Conservation (phyloP, 2,329 filamentous ascomycete genomes). For the Reticulascus tulasneorum region DNA sequence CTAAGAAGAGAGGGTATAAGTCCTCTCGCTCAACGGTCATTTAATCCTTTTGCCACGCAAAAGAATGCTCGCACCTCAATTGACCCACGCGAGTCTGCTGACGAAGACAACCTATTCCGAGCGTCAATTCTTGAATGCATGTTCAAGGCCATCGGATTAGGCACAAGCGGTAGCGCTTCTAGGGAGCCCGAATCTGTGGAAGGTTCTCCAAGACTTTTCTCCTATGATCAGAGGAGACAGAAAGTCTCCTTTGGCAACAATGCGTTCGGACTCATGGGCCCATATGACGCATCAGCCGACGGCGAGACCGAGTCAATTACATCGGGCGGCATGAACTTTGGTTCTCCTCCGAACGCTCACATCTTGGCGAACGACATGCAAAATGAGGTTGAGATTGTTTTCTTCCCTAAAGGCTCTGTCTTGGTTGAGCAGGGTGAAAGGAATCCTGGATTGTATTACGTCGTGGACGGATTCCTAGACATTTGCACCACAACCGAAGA, state of each 20-base stretch:
- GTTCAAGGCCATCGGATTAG: constrained; percentile 87
- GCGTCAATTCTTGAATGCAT: constrained; percentile 92
- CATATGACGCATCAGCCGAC: constrained; percentile 72
- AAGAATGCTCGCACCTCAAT: constrained; percentile 45
- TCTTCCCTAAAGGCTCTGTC: constrained; percentile 90
- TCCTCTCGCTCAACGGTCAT: constrained; percentile 46
- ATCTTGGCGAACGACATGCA: constrained; percentile 73
- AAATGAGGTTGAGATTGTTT: constrained; percentile 94
- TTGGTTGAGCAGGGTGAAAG: constrained; percentile 94
- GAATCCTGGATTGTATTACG: constrained; percentile 96
- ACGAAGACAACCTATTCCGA: constrained; percentile 86
- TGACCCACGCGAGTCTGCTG: constrained; percentile 74
- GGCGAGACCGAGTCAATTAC: constrained; percentile 84
- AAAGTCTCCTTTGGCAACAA: constrained; percentile 73
- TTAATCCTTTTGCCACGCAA: constrained; percentile 55
- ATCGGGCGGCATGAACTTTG: constrained; percentile 61
- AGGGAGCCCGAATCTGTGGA: constrained; percentile 73
- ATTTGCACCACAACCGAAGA: constrained; percentile 78
- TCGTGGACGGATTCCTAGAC: constrained; percentile 94
- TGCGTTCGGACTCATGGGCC: constrained; percentile 87
- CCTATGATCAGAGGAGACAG: constrained; percentile 75
- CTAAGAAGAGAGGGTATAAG: constrained; percentile 33
- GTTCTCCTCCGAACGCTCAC: constrained; percentile 60
- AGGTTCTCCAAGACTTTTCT: constrained; percentile 78
- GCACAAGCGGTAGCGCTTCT: constrained; percentile 60